Evolutionary conservation across 2,329 filamentous ascomycete species (phyloP).

Genomic region (Penicillium sp.): DNA sequence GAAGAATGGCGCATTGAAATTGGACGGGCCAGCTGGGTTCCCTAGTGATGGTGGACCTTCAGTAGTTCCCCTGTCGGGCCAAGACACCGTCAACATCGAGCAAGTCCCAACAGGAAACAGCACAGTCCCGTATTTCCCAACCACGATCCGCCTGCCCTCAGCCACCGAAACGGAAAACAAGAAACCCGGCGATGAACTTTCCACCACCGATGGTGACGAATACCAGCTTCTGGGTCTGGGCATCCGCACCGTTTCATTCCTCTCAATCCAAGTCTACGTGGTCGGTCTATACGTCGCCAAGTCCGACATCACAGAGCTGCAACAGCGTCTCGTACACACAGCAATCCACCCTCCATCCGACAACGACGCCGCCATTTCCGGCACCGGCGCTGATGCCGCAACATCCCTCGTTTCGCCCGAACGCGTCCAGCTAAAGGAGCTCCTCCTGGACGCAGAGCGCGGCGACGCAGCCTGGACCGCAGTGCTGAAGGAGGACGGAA

Average conservation of each 20-base stretch:
- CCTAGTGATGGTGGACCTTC: slow-evolving; percentile 27
- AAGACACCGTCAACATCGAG: slow-evolving; percentile 56
- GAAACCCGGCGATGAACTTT: slow-evolving; percentile 36
- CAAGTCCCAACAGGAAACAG: slow-evolving; percentile 76
- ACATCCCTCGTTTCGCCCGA: slow-evolving; percentile 79
- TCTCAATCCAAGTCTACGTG: slow-evolving; percentile 89
- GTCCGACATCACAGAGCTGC: slow-evolving; percentile 73
- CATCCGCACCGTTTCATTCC: slow-evolving; percentile 81
- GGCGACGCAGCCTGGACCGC: slow-evolving; percentile 71
- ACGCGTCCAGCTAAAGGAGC: slow-evolving; percentile 65
- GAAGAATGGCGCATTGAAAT: slow-evolving; percentile 28
- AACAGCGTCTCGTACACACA: slow-evolving; percentile 68
- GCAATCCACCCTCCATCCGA: slow-evolving; percentile 46
- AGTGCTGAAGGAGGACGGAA: slow-evolving; percentile 61
- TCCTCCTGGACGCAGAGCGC: slow-evolving; percentile 64
- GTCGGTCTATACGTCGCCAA: slow-evolving; percentile 88
- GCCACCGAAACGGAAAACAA: slow-evolving; percentile 33
- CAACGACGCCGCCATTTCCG: slow-evolving; percentile 21
- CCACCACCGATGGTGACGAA: slow-evolving; percentile 45
- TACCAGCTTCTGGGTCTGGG: slow-evolving; percentile 88
- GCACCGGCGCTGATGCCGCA: slow-evolving; percentile 59
- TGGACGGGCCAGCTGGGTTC: slow-evolving; percentile 42
- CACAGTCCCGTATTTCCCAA: slow-evolving; percentile 74
- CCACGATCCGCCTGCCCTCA: slow-evolving; percentile 60
- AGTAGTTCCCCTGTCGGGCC: slow-evolving; percentile 40